These are phyloP conservation scores for Cylindrotheca fusiformis DNA, from an alignment of 108 stramenopile genomes.

Conservation along the genomic window DNA sequence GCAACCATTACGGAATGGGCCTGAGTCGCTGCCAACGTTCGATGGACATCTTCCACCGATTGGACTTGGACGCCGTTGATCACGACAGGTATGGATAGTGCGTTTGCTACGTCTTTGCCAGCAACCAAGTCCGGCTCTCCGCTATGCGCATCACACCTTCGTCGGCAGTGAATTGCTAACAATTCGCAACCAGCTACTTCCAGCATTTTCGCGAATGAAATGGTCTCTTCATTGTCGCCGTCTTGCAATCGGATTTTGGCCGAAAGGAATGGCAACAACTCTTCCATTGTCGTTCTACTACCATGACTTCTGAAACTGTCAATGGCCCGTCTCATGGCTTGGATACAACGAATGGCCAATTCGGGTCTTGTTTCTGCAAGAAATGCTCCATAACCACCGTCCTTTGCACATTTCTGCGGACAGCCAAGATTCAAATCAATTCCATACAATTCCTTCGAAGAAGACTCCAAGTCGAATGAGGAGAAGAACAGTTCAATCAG, in stretches of 20 bases:
- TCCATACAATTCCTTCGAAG: conserved; percentile 26
- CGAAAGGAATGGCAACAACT: conserved; percentile 29
- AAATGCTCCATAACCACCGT: conserved; percentile 51
- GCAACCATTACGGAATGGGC: conserved; percentile 54
- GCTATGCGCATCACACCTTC: conserved; percentile 33
- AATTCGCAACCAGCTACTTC: conserved; percentile 42
- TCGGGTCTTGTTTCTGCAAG: conserved; percentile 42
- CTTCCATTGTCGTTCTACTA: no score
- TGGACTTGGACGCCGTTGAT: conserved; percentile 42
- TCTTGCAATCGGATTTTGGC: conserved; percentile 51
- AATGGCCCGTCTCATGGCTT: conserved; percentile 44
- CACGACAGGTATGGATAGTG: conserved; percentile 34
- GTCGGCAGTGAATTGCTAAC: conserved; percentile 51
- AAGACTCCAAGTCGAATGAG: conserved; percentile 6
- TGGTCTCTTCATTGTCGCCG: conserved; percentile 30
- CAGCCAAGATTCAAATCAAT: conserved; percentile 63
- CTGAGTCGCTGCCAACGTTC: conserved; percentile 27
- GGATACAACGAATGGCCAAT: conserved; percentile 36
- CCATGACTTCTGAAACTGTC: conserved; percentile 4
- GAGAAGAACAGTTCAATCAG: conserved; percentile 31
- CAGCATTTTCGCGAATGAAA: conserved; percentile 31
- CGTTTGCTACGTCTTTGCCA: conserved; percentile 33
- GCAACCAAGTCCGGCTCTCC: conserved; percentile 39
- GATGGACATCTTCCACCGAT: conserved; percentile 14
- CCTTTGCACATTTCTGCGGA: conserved; percentile 49